Evolutionary conservation across 225 moss, liverwort and hornwort species (phyloP), one percentile per base, ranked within the genome.

Genomic region (Bryum argenteum): DNA sequence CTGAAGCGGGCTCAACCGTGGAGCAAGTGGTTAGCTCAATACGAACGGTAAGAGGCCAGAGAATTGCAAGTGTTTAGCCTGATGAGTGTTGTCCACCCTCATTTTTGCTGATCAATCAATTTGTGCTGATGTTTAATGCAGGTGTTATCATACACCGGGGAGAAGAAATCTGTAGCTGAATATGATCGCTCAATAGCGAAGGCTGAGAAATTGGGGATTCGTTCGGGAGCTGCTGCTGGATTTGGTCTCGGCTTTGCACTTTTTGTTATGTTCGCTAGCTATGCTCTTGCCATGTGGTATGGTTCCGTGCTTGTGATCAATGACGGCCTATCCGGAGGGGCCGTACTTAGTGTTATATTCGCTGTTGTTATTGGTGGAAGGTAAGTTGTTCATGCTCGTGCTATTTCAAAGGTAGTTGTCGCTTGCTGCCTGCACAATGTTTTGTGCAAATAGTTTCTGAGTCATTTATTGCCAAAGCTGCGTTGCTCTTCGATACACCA

Each of bases 21-120:
- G 97, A 94, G 72, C 97, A 94, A 89, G 89, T 87, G 10, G 75
- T 98, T 19, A 81, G 97, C 72, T 80, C 97, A 0, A 91, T 98
- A 55, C 82, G 97, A 77, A 98, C 94, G 71, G 97, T 98, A 67
- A 81, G 91, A 73, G 51, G 22, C 4, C 42, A 22, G 43, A 62
- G 2, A 16, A 33, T 20, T 65, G 23, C 33, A 3, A 0, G 50
- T 2, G 7, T 50, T 45, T 42, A 40, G 22, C 23, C 10, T 41
- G 48, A 55, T 20, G 41, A 61, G 39, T 33, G 23, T 19, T 37
- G n/a, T 28, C 38, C 7, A 19, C 61, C 21, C 1, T 14, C 67
- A 69, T 61, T 57, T 3, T 47, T 19, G 65, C 3, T 44, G 37
- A 58, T 38, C 16, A 42, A 23, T 51, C 22, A 50, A 65, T 47